phyloP scores from a whole-genome alignment of 179 eudicot genomes.

The Carnegiea gigantea region DNA sequence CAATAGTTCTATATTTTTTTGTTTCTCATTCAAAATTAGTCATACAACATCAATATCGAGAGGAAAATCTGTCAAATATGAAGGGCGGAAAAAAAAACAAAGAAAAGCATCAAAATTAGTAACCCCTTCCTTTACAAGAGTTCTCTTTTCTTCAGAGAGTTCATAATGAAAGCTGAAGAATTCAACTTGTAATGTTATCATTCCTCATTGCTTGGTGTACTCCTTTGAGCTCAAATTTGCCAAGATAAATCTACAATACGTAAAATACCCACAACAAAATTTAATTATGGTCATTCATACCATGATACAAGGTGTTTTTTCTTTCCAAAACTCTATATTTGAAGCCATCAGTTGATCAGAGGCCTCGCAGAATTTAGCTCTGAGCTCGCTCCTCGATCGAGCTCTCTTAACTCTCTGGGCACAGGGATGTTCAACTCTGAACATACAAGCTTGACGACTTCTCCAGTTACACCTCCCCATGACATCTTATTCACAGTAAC shows the following conservation, averaged over 20 bases:
- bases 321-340: not conserved
- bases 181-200: too few species aligned
- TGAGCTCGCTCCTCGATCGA: conserved; percentile 28
- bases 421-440: conserved; percentile 73
- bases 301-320: not conserved
- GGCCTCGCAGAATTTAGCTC: conserved; percentile 42
- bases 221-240: not conserved
- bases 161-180: too few species aligned
- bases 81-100: not conserved
- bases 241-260: not conserved
- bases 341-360: conserved; percentile 49
- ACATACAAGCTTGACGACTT: conserved; percentile 69
- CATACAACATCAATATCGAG: not conserved
- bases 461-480: conserved; percentile 69
- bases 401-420: conserved; percentile 53
- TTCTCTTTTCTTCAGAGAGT: too few species aligned
- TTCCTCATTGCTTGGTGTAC: too few species aligned
- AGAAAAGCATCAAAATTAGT: not conserved
- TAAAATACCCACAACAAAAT: conserved; percentile 8
- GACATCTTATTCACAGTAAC: conserved; percentile 90
- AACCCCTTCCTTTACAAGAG: not conserved
- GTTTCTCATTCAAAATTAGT: too few species aligned
- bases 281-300: not conserved
- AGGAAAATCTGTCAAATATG: not conserved
- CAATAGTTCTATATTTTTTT: too few species aligned